Base-by-base conservation (phyloP, 2,329 filamentous ascomycete genomes). In the Penicillium sp. region DNA sequence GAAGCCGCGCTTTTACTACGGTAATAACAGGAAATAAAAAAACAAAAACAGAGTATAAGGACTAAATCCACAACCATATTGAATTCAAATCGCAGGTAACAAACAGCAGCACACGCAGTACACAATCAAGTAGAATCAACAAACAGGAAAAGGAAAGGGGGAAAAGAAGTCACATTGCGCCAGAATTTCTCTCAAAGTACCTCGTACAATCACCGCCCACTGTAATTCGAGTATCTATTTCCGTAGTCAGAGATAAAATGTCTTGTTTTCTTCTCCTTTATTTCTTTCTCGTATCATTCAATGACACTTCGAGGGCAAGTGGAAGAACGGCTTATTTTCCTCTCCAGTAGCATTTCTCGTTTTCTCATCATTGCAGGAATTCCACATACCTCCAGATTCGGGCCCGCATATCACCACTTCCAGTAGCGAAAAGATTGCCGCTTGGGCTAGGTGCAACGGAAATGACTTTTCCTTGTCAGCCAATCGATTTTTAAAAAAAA, bases 341-440 rank as follows among this genome's bases (percentile, higher is more conserved):
- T 52, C 52, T 55, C 52, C 56, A 55, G 52, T 45, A 55, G 42
- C 42, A 35, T 30, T 52, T 51, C 47, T 51, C 56, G 47, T 51
- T 47, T 50, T 51, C 50, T 47, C 40, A 56, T 59, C 49, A 59
- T 59, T 30, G 47, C 42, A 35, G 57, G 47, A 59, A 43, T 47
- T 51, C 56, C 57, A 67, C 71, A 64, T 66, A 97, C 66, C 89
- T 91, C 94, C 94, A 99, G 77, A 99, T 97, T 68, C 94, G 87
- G 55, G 94, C 94, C 71, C 93, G 89, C 90, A 96, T 96, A 72
- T 99, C 94, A 66, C 94, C 94, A 64, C 92, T 97, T 60, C 94
- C 94, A 5, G 94, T 99, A 42, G 94, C 94, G 71, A 99, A 99
- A 70, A 91, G 87, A 62, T 86, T 85, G 58, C 91, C 92, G 38